phyloP scores from a whole-genome alignment of 305 asterid species.

The Ajuga reptans region DNA sequence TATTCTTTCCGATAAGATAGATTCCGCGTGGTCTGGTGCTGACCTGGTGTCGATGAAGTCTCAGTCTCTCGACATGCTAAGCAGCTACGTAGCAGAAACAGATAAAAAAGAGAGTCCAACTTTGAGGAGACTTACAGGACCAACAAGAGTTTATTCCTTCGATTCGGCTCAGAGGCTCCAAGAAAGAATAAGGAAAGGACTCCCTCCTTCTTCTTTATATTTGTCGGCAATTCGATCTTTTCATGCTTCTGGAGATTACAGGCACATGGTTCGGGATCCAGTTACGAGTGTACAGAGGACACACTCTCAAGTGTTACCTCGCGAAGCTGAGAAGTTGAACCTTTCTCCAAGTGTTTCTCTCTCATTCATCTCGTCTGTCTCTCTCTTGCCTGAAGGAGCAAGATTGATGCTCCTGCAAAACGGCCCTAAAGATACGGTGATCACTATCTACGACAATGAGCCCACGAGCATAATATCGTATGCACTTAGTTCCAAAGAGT shows the following conservation, averaged over 20 bases:
- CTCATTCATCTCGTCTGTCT: slow-evolving; percentile 42
- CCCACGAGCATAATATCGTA: slow-evolving; percentile 82
- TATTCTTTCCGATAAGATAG: slow-evolving; percentile 76
- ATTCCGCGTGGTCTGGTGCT: slow-evolving; percentile 87
- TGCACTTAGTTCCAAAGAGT: slow-evolving; percentile 60
- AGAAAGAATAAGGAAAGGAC: slow-evolving; percentile 58
- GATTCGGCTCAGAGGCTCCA: slow-evolving; percentile 78
- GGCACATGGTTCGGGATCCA: slow-evolving; percentile 79
- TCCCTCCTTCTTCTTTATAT: slow-evolving; percentile 55
- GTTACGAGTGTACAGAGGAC: slow-evolving; percentile 43
- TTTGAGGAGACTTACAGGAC: slow-evolving; percentile 35
- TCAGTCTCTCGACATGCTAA: slow-evolving; percentile 23
- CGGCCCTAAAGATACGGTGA: slow-evolving; percentile 37
- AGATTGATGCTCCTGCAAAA: slow-evolving; percentile 55
- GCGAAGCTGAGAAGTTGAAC: slow-evolving; percentile 46
- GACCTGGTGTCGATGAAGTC: slow-evolving; percentile 32
- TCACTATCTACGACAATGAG: slow-evolving; percentile 73
- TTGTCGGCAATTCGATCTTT: slow-evolving; percentile 55
- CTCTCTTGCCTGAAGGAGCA: slow-evolving; percentile 73
- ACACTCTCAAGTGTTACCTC: slow-evolving; percentile 41
- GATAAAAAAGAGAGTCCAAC: slow-evolving; percentile 32
- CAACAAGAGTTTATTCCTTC: slow-evolving; percentile 69
- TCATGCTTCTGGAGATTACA: slow-evolving; percentile 81
- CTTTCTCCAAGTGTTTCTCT: slow-evolving; percentile 30
- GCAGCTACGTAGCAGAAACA: slow-evolving; percentile 26